Base-by-base conservation (phyloP, 2,329 filamentous ascomycete species). In the Sclerotinia minor region DNA sequence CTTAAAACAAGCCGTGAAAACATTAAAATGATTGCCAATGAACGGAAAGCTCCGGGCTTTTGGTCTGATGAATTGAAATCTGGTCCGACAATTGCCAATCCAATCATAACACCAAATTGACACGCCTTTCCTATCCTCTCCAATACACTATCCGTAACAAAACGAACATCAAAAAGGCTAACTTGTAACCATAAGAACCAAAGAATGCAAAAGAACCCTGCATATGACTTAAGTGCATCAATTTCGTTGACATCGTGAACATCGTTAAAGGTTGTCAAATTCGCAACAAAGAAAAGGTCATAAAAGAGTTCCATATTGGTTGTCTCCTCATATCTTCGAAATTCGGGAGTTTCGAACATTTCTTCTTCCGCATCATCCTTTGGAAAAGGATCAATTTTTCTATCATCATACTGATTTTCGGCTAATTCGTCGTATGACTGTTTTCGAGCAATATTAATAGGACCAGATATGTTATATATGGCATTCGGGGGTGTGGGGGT, bases 181-280 rank as follows among this genome's bases (percentile, higher is more conserved):
- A 85, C 82, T 74, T 87, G 85, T 63, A 85, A 80, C 85, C 85
- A 87, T 9, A 83, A 84, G 69, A 86, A 83, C 85, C 85, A 87
- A 6, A 75, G 66, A 15, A 75, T 69, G 49, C 73, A 86, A 78
- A 68, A 87, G 78, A 52, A 82, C 77, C 73, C 87, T 82, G 75
- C 84, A 85, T 53, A 84, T 79, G 64, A 85, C 78, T 73, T 86
- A 83, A 47, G 81, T 73, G 45, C 73, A 13, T 61, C 26, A 21
- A 77, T 65, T 70, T 84, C 81, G 71, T 84, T 85, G 70, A 87
- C 85, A 53, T 85, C 83, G 71, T 85, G 82, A 5, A 81, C 79
- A 11, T 79, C 79, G 5, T 84, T 85, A 70, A 87, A 87, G 0
- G 83, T 85, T 3, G 84, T 84, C 44, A 88, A 74, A 70, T 87